Evolutionary conservation across 2,329 filamentous ascomycete genomes (phyloP), one percentile per base, ranked within the genome.

Genomic region (Alternaria consortialis): DNA sequence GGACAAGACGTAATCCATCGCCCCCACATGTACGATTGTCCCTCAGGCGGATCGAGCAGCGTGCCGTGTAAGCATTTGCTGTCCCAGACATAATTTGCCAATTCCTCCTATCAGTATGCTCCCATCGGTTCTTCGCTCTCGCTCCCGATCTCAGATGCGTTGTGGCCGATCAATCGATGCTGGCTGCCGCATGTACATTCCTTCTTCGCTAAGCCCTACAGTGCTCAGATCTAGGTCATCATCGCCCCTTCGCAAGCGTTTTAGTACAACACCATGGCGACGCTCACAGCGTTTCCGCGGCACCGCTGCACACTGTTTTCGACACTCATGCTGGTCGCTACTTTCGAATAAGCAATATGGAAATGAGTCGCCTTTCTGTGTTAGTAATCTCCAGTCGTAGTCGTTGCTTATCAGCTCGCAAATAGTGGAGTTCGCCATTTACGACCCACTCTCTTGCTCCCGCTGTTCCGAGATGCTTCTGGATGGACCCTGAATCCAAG

Each of bases 191-290:
- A 44, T 47, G 27, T 47, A 47, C 43, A 47, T 47, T 47, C 43
- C 43, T 32, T 47, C 27, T 47, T 32, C 40, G 31, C 31, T 57
- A 34, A 53, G 47, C 37, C 53, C 42, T 57, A 47, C 32, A 13
- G 34, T 47, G 23, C 47, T 40, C 37, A 42, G 37, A 23, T 61
- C 48, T 61, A 57, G 58, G 36, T 61, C 47, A 6, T 40, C 40
- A 53, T 56, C 25, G 54, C 48, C 36, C 36, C 27, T 54, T 43
- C 25, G 32, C 37, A 43, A 5, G 32, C 20, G 25, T 32, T 32
- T 34, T 47, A 23, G 17, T 13, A 27, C 39, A 42, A 34, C 25
- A 43, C 36, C 25, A 32, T 51, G 23, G 15, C 32, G 36, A 37
- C 29, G 20, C 9, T 37, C 46, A n/a, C 46, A 34, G 46, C 44